Evolutionary conservation across 192 early-diverging fungal species (phyloP).

Genomic region (Chytriomyces hyalinus): DNA sequence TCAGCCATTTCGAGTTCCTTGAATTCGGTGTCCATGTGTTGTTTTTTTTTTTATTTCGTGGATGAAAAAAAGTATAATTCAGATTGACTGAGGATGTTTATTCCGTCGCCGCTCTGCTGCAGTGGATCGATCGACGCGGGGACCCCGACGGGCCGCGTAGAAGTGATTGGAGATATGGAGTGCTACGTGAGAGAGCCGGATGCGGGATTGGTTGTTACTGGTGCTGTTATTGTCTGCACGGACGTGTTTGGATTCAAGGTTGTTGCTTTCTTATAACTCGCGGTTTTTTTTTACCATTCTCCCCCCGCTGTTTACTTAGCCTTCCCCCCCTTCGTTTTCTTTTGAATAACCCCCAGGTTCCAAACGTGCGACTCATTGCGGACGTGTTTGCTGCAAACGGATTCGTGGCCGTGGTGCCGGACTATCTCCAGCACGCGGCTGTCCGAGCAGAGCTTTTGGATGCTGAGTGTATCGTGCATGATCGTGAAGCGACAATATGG

Average conservation of each 20-base stretch:
- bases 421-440: constrained; percentile 29
- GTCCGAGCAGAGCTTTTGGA: constrained; percentile 10
- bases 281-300: no score
- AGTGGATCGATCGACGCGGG: constrained; percentile 25
- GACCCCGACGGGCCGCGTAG: constrained; percentile 4
- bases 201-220: no score
- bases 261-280: no score
- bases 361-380: constrained; percentile 42
- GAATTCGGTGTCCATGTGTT: not conserved
- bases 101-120: constrained; percentile 5
- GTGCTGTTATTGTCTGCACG: constrained; percentile 33
- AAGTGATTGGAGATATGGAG: constrained; percentile 27
- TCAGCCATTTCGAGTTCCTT: not conserved
- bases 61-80: no score
- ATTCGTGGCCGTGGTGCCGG: constrained; percentile 28
- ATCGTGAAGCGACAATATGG: not conserved
- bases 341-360: not conserved
- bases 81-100: no score
- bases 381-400: constrained; percentile 37
- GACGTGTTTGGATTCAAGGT: constrained; percentile 46
- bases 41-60: no score
- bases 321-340: no score
- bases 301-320: no score
- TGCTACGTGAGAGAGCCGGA: constrained; percentile 32
- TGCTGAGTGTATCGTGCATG: not conserved